Evolutionary conservation across 768 basidiomycete genomes (phyloP), one percentile per base, ranked within the genome.

Genomic region (Calocera viscosa): DNA sequence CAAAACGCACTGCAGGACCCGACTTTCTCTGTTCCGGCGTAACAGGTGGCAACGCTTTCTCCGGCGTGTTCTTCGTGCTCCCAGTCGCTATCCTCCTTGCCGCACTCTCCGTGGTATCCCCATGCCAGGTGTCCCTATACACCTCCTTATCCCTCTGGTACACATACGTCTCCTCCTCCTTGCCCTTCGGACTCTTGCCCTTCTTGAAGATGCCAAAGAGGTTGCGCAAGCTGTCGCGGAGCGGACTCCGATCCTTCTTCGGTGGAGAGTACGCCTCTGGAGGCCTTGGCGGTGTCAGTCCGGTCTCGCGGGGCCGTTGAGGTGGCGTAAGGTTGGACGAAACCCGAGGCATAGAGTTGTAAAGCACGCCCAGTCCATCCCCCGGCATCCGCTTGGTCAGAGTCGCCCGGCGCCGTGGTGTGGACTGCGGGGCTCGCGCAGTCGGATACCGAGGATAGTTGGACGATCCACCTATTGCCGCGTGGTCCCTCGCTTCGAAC

Each of bases 291-390:
- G 53, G 53, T 10, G 53, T 60, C 11, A 60, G 53, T 10, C 53
- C 53, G 14, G 2, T 19, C 2, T 12, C 11, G 53, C 30, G 53
- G 2, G 53, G 53, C 19, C 53, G 53, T 5, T 28, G 26, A 2
- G 53, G 53, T 26, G 53, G 53, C 11, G 53, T 60, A 26, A 60
- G 53, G 53, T 60, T 60, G 30, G 53, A 60, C 30, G 53, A 60
- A 3, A 60, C 53, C 2, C 53, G 53, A 11, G 53, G 53, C 53
- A 60, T 60, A 7, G 53, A 60, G 30, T 16, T 60, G 53, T 60
- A 60, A 11, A 26, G 53, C 30, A 60, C 53, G 24, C 53, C 53
- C 22, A 60, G 30, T 7, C 53, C 53, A 19, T 60, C 53, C 7
- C 53, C 53, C 5, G 53, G 53, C 14, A 60, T 16, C 26, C 53